Evolutionary conservation across 148 eudicot genomes (phyloP), one percentile per base, ranked within the genome.

Genomic region (Fagopyrum homotropicum): DNA sequence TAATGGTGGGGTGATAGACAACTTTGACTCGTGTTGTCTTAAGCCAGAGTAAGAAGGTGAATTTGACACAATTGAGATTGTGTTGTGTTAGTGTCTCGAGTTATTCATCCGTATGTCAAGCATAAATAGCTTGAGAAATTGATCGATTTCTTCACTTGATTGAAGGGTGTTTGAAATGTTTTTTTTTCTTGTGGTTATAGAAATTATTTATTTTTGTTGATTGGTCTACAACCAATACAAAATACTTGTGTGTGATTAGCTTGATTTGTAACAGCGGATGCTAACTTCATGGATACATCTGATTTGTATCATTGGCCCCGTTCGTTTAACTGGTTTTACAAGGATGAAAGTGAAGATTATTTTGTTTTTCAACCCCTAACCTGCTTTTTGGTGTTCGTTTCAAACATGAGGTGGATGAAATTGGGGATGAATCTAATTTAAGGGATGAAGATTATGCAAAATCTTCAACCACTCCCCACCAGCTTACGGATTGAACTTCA

Each of bases 71-170:
- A 0, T 15, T 35, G 93, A 93, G 83, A 93, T 93, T 70, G 91
- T 93, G 55, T 84, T 94, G 97, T 83, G 96, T 95, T 19, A 97
- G 97, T 0, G 77, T 94, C 77, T 97, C 98, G 0, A 97, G 98
- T 94, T 76, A 82, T 92, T 87, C 75, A 91, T 77, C 88, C 80
- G 76, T 91, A 90, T 85, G 75, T 91, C 43, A 84, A 73, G 82
- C 84, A 75, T 35, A 91, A 85, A 83, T 89, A 88, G 88, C 64
- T 75, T 51, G 68, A 77, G 72, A 79, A 77, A 78, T 17, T 75
- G 69, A 68, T 64, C 72, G 51, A 9, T 22, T 30, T 22, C 84
- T 72, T 81, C 75, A 79, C 77, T 54, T 47, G 26, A 22, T 22
- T 22, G 26, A 64, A 30, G 45, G 46, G 45, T 64, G 6, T 14